Conservation (phyloP, 805 yeast species). For the Kodamaea restingae region DNA sequence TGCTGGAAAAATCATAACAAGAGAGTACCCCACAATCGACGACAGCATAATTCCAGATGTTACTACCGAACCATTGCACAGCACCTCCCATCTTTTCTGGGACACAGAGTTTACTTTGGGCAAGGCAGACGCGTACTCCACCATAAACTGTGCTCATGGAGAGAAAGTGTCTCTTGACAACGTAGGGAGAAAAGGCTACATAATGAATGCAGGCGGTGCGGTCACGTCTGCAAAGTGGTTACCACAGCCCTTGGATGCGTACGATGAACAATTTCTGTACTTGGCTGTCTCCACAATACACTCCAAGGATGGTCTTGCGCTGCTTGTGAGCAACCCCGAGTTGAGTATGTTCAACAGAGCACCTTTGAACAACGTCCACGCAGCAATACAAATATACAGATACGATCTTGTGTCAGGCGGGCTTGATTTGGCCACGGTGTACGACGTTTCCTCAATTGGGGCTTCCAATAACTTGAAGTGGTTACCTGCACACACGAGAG, state of each 20-base stretch:
- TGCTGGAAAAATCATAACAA: conserved; percentile 9
- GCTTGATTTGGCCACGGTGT: conserved; percentile 26
- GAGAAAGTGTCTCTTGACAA: conserved; percentile 10
- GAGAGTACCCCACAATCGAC: conserved; percentile 9
- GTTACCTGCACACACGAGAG: conserved; percentile 31
- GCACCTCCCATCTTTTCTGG: not conserved
- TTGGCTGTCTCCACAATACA: conserved; percentile 51
- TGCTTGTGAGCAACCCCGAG: conserved; percentile 21
- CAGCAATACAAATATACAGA: conserved; percentile 46
- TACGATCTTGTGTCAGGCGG: conserved; percentile 25
- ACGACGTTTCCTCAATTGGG: conserved; percentile 40
- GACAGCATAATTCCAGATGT: conserved; percentile 12
- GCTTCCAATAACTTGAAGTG: conserved; percentile 39
- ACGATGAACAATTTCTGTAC: conserved; percentile 24
- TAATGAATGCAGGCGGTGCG: conserved; percentile 49
- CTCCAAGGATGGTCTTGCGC: conserved; percentile 18
- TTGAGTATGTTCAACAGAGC: conserved; percentile 27
- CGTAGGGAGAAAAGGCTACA: conserved; percentile 30
- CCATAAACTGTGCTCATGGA: conserved; percentile 1
- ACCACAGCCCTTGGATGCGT: conserved; percentile 18
- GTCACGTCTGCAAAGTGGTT: conserved; percentile 55
- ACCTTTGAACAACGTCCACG: conserved; percentile 14
- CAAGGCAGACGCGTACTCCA: not conserved
- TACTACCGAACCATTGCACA: not conserved
- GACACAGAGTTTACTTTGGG: conserved; percentile 4